phyloP scores from a whole-genome alignment of 164 flowering plant genomes.

The Tinospora cordifolia region DNA sequence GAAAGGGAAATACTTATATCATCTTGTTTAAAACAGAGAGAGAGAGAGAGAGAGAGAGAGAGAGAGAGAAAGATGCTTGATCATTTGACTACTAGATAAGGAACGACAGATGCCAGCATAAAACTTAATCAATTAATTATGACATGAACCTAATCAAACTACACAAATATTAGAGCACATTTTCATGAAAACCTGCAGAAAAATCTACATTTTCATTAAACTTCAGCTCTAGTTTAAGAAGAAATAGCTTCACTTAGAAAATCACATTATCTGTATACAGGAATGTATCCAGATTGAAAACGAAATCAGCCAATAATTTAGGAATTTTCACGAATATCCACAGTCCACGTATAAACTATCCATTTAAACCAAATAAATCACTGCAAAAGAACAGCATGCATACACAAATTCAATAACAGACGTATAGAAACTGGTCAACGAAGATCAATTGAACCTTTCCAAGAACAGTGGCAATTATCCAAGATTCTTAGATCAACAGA shows the following conservation, averaged over 20 bases:
- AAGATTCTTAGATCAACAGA: background rate
- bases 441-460: background rate
- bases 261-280: background rate
- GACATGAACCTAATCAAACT: too few species aligned
- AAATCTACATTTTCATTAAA: background rate
- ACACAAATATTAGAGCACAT: background rate
- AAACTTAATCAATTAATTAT: too few species aligned
- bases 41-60: too few species aligned
- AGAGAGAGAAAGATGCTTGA: too few species aligned
- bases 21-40: too few species aligned
- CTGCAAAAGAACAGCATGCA: slow-evolving; percentile 7
- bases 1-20: background rate
- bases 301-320: background rate
- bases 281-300: background rate
- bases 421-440: background rate
- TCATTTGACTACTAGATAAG: too few species aligned
- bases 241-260: background rate
- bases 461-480: background rate
- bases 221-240: background rate
- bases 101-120: too few species aligned
- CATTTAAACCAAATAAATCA: slow-evolving; percentile 5
- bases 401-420: background rate
- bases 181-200: too few species aligned
- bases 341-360: background rate
- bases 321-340: background rate